phyloP scores from a whole-genome alignment of 352 stramenopile genomes.

The Blastocystis sp. region DNA sequence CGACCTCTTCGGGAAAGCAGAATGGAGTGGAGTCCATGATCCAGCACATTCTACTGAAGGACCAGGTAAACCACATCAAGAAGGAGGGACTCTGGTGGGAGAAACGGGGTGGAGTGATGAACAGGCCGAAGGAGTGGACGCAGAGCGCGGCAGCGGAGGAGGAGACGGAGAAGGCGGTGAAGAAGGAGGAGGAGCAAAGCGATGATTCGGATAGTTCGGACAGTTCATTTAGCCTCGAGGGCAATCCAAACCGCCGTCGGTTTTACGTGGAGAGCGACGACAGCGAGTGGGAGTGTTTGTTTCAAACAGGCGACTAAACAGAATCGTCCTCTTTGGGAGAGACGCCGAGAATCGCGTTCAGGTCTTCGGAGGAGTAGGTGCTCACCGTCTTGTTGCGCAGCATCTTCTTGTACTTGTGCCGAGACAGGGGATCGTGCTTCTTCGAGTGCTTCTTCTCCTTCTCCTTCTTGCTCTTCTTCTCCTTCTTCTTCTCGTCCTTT shows the following conservation, averaged over 20 bases:
- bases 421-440: background rate
- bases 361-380: constrained; percentile 57
- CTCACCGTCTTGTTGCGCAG: constrained; percentile 60
- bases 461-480: constrained; percentile 6
- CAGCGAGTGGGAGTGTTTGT: background rate
- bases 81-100: constrained; percentile 83
- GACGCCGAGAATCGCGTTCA: constrained; percentile 63
- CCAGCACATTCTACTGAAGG: constrained; percentile 94
- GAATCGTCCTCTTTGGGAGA: constrained; percentile 39
- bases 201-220: background rate
- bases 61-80: constrained; percentile 95
- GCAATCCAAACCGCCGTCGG: constrained; percentile 62
- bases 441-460: constrained; percentile 40
- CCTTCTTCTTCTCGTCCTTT: constrained; percentile 64
- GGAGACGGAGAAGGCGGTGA: constrained; percentile 63
- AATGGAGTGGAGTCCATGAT: constrained; percentile 85
- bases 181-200: constrained; percentile 9
- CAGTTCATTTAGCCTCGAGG: constrained; percentile 41
- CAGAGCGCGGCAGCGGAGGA: constrained; percentile 69
- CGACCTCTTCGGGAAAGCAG: constrained; percentile 80
- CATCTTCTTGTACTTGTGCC: constrained; percentile 62
- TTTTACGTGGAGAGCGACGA: constrained; percentile 65
- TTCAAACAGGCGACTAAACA: constrained; percentile 19
- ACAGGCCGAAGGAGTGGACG: constrained; percentile 77
- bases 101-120: background rate